Base-by-base conservation (phyloP, 1,139 yeast species). In the Candida mesenterica region DNA sequence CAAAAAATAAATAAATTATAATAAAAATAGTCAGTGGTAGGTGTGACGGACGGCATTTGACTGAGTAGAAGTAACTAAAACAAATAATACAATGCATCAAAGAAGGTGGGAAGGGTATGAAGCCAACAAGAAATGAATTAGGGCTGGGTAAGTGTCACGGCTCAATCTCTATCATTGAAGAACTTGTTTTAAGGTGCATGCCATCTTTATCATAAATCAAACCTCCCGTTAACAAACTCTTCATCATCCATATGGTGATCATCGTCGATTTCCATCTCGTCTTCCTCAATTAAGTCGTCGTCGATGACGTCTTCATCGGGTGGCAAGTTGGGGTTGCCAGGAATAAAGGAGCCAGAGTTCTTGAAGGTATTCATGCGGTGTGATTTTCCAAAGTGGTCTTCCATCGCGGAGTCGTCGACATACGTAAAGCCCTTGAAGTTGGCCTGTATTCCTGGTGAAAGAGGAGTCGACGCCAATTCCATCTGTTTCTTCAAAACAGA, bases 361-460 rank as follows among this genome's bases (percentile, higher is more conserved):
- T 69, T 74, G 52, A 66, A 76, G 1, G 75, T 60, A 43, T 67
- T 69, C 42, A 69, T 66, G 37, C 75, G 55, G 46, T 62, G 68
- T 14, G 70, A 62, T 52, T 65, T 65, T 33, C 73, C 69, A 46
- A 83, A 82, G 57, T 84, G 88, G 49, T 88, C 96, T 50, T 88
- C 95, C 72, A 90, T 81, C 17, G 94, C 77, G n/a, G 94, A 84
- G 47, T 86, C 97, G 55, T 89, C 97, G 31, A 92, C 97, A 60
- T 86, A 92, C 0, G 97, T 90, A 58, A 90, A 90, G 1, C 97
- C 97, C 53, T 88, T 87, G 63, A 92, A 92, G 55, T 89, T 89
- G 36, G 95, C 97, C 64, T 92, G 98, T 51, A 90, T 79, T 0
- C 95, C 96, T 2, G 96, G 96, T 7, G 95, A 82, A 44, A 92